These are phyloP conservation scores for Melampsora abietis-canadensis DNA, from an alignment of 1,284 basidiomycete species.

Conservation along the genomic window DNA sequence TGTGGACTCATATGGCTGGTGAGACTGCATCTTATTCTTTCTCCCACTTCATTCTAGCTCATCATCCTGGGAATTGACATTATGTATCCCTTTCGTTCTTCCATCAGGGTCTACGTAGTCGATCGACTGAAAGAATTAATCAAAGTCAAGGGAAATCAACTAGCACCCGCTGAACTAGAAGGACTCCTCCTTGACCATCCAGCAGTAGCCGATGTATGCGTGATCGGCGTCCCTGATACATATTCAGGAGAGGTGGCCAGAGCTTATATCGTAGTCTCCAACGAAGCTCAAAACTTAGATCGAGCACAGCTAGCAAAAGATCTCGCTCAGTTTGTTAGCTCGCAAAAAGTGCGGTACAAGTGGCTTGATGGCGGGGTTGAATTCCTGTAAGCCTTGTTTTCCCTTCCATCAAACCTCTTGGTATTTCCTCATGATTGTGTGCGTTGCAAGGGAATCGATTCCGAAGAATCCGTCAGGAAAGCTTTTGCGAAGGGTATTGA, in stretches of 20 bases:
- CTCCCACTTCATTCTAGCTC: neutral
- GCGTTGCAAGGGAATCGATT: conserved; percentile 12
- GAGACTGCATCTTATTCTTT: neutral
- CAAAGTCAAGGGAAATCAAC: conserved; percentile 17
- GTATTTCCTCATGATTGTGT: neutral
- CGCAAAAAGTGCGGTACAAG: conserved; percentile 69
- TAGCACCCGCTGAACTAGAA: conserved; percentile 21
- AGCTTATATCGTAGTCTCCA: neutral
- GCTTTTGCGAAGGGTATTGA: conserved; percentile 10
- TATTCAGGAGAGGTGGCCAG: conserved; percentile 71
- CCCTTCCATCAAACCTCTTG: neutral
- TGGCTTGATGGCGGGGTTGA: conserved; percentile 65
- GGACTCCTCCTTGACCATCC: conserved; percentile 11
- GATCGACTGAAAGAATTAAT: conserved; percentile 19
- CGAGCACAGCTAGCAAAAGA: conserved; percentile 44
- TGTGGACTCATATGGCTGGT: conserved; percentile 15
- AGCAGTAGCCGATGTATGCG: conserved; percentile 62
- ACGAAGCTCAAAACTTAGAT: neutral
- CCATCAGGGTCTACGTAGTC: conserved; percentile 14
- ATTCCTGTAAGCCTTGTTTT: conserved; percentile 59
- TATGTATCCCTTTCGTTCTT: too few relatives aligned
- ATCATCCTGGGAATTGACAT: too few relatives aligned
- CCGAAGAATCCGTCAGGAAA: conserved; percentile 25
- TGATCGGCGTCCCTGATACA: conserved; percentile 72
- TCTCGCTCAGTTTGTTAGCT: conserved; percentile 63